These are phyloP conservation scores for Plasmopara muralis DNA, from an alignment of 352 stramenopile genomes.

Conservation along the genomic window DNA sequence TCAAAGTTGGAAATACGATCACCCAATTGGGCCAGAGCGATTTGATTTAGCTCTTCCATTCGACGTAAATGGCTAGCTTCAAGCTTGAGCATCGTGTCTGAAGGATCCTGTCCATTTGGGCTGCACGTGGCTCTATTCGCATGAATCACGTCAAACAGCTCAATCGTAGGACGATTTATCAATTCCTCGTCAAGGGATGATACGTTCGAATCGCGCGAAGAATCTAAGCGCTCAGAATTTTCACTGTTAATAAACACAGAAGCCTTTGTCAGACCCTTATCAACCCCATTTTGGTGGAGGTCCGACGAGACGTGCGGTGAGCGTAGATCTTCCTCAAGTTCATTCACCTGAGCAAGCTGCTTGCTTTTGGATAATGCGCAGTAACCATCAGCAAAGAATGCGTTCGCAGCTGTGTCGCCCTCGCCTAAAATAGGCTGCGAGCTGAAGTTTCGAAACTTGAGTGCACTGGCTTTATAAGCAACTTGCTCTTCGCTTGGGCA, in stretches of 20 bases:
- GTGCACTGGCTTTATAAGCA: slow-evolving; percentile 5
- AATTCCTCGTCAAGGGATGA: slow-evolving; percentile 42
- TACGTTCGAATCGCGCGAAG: slow-evolving; percentile 18
- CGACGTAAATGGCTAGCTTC: slow-evolving; percentile 40
- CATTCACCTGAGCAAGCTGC: slow-evolving; percentile 16
- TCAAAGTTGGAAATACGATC: slow-evolving; percentile 38
- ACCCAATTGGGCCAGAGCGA: slow-evolving; percentile 40
- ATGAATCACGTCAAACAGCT: slow-evolving; percentile 42
- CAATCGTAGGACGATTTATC: slow-evolving; percentile 38
- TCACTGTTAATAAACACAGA: slow-evolving; percentile 22
- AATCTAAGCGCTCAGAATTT: slow-evolving; percentile 14
- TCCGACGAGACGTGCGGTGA: slow-evolving; percentile 13
- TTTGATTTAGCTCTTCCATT: slow-evolving; percentile 51
- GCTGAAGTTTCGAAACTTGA: slow-evolving; percentile 14
- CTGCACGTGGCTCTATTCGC: slow-evolving; percentile 20
- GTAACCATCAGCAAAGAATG: slow-evolving; percentile 20
- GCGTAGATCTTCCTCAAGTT: slow-evolving; percentile 15
- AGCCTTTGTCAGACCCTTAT: slow-evolving; percentile 16
- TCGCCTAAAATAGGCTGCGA: slow-evolving; percentile 24
- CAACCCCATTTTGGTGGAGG: slow-evolving; percentile 6
- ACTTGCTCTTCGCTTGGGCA: slow-evolving; percentile 12
- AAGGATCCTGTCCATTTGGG: slow-evolving; percentile 19
- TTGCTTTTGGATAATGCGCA: slow-evolving; percentile 8
- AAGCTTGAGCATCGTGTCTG: slow-evolving; percentile 33
- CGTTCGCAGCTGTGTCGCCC: slow-evolving; percentile 17